Conservation (phyloP, 495 filamentous ascomycete species). For the Aspergillus conjunctus region DNA sequence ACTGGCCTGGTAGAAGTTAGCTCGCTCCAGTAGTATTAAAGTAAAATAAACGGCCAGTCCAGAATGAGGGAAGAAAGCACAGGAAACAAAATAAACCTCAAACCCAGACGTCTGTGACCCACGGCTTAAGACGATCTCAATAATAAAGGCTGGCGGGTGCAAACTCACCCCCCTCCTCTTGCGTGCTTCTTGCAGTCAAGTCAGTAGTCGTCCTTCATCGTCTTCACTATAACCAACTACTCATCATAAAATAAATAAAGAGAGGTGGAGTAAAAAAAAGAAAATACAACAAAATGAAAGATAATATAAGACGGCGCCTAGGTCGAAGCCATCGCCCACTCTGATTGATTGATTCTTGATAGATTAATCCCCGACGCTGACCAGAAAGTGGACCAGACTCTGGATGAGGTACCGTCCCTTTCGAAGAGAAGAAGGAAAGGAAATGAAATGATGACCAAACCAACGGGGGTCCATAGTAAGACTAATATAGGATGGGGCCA, state of each 20-base stretch:
- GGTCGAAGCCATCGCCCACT: not conserved
- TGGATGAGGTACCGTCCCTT: not conserved
- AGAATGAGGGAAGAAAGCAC: not conserved
- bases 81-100: not conserved
- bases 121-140: not conserved
- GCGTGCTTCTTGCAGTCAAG: not conserved
- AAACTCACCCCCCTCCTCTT: not conserved
- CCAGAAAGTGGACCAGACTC: constrained; percentile 3
- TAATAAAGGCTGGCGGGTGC: not conserved
- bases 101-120: not conserved
- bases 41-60: no score
- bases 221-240: not conserved
- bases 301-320: not conserved
- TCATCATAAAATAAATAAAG: not conserved
- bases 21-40: no score
- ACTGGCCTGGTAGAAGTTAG: no score
- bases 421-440: not conserved
- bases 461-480: not conserved
- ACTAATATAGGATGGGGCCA: not conserved
- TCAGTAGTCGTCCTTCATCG: not conserved
- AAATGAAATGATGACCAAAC: not conserved
- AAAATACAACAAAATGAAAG: not conserved
- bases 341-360: not conserved
- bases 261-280: not conserved
- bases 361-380: constrained; percentile 1